These are phyloP conservation scores for Heterobasidion parviporum DNA, from an alignment of 1,284 basidiomycete species.

Conservation along the genomic window DNA sequence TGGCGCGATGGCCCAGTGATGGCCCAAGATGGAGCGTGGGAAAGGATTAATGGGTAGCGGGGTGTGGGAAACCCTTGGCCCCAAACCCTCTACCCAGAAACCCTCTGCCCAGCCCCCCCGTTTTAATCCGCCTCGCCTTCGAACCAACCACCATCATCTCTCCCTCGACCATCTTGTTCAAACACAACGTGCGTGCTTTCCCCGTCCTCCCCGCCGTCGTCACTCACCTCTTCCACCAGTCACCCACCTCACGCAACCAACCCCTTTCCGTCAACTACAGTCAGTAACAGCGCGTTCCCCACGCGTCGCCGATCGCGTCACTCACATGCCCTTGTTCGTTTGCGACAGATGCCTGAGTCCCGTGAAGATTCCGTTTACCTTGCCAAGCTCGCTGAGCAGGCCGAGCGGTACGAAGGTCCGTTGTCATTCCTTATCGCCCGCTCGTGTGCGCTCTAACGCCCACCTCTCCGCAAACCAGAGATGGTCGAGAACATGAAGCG, in stretches of 20 bases:
- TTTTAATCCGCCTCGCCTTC: slow-evolving; percentile 24
- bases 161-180: slow-evolving; percentile 23
- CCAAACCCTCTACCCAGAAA: slow-evolving; percentile 10
- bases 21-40: slow-evolving; percentile 7
- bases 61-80: slow-evolving; percentile 13
- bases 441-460: not conserved
- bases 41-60: slow-evolving; percentile 1
- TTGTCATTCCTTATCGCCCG: slow-evolving; percentile 13
- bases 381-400: slow-evolving; percentile 98
- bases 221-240: slow-evolving; percentile 11
- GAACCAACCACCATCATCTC: slow-evolving; percentile 38
- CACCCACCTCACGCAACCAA: slow-evolving; percentile 2
- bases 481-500: slow-evolving; percentile 99
- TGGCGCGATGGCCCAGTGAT: not conserved
- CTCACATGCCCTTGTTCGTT: slow-evolving; percentile 11
- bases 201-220: slow-evolving; percentile 20
- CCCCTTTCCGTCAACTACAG: slow-evolving; percentile 18
- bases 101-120: slow-evolving; percentile 15
- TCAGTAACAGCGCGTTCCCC: slow-evolving; percentile 19
- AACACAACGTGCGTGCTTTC: slow-evolving; percentile 22
- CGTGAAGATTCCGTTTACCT: slow-evolving; percentile 98
- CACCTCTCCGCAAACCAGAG: slow-evolving; percentile 40
- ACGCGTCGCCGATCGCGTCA: slow-evolving; percentile 13
- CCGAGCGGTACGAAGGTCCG: slow-evolving; percentile 95
- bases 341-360: slow-evolving; percentile 67